Evolutionary conservation across 2,329 filamentous ascomycete genomes (phyloP).

Genomic region (Ceratocystis albifundus): DNA sequence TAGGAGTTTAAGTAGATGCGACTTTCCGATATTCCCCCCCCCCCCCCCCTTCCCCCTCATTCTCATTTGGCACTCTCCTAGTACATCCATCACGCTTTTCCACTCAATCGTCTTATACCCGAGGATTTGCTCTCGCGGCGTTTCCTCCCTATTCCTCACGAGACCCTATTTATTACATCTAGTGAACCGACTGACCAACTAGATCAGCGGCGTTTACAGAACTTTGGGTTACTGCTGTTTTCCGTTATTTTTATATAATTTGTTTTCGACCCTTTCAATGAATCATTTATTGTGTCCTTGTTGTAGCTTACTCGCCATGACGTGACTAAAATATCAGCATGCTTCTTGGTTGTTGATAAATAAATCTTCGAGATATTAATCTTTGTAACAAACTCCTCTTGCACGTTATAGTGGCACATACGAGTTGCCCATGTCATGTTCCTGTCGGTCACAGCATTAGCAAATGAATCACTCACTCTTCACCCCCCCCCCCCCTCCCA

Average conservation of each 20-base stretch:
- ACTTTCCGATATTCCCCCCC: not conserved
- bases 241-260: slow-evolving; percentile 22
- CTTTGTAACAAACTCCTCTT: not conserved
- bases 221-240: not conserved
- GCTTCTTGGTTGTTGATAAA: not conserved
- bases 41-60: no score
- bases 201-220: slow-evolving; percentile 4
- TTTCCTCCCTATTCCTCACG: not conserved
- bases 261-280: slow-evolving; percentile 17
- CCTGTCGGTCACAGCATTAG: slow-evolving; percentile 32
- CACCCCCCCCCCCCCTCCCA: no score
- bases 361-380: not conserved
- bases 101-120: not conserved
- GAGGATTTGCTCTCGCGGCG: not conserved
- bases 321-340: not conserved
- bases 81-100: not conserved
- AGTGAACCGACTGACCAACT: slow-evolving; percentile 11
- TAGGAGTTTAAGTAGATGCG: not conserved
- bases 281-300: slow-evolving; percentile 14
- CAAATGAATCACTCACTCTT: no score
- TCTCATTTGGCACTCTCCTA: not conserved
- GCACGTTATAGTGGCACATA: slow-evolving; percentile 30
- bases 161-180: not conserved
- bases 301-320: not conserved
- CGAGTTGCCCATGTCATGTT: slow-evolving; percentile 56